Evolutionary conservation across 805 yeast genomes (phyloP), one percentile per base, ranked within the genome.

Genomic region (Myxozyma melibiosi): DNA sequence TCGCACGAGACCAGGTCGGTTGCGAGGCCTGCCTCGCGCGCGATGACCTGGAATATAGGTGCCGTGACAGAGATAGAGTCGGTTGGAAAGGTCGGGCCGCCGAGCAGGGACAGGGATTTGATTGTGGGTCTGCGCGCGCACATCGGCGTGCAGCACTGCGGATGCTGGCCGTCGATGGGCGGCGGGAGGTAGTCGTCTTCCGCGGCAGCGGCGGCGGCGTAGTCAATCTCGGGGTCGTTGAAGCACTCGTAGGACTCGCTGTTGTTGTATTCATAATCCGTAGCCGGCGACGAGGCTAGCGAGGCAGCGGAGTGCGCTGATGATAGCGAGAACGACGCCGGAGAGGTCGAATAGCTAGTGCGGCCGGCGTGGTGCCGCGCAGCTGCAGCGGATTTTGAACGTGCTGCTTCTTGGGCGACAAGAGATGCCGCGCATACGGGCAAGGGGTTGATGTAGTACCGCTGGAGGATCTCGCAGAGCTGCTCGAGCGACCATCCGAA

Each of bases 41-140:
- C 58, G 28, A 53, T 22, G 31, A 9, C 27, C 24, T 28, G 53
- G 31, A 60, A 45, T 1, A 28, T 24, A 18, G 60, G 63, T 18
- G 64, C 64, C 7, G 53, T 45, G 25, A 45, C 14, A 33, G 62
- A 60, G 18, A 50, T 18, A 2, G 51, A 30, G 27, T 51, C 31
- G 14, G 61, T 60, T 9, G 63, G 63, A 41, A 60, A 60, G 8
- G 57, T 53, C 3, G 64, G 64, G 4, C 54, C 64, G 28, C 64
- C 64, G 8, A 60, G 47, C 11, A 60, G 44, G 20, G 43, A 45
- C 9, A 60, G 35, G 1, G 50, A 41, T 11, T 31, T 18, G 43
- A 60, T 60, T 7, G 64, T 41, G 30, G 53, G 56, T n/a, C 48
- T 46, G 13, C 55, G 50, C 18, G 42, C 30, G 45, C 57, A 46